These are phyloP conservation scores for Aphanomyces invadans DNA, from an alignment of 352 stramenopile species.

Conservation along the genomic window DNA sequence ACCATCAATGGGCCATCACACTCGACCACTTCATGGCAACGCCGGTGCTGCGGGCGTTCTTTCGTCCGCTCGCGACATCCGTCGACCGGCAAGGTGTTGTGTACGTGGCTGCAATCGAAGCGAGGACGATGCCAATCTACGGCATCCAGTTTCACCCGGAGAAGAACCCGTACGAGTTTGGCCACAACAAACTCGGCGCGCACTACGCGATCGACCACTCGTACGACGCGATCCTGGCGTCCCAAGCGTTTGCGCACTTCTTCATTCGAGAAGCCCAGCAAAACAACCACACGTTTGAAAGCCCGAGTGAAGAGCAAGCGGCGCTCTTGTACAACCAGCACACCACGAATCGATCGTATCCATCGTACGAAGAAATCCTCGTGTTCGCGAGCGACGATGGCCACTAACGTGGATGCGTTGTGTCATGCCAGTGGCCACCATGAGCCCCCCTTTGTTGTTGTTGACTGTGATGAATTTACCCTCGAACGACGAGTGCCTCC, in stretches of 20 bases:
- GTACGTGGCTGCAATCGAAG: constrained; percentile 86
- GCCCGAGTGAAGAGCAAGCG: constrained; percentile 34
- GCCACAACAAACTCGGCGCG: constrained; percentile 41
- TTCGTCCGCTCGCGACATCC: constrained; percentile 49
- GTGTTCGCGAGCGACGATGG: background rate
- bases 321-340: constrained; percentile 55
- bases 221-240: constrained; percentile 39
- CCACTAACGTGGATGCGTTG: too few relatives aligned
- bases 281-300: constrained; percentile 27
- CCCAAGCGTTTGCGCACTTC: constrained; percentile 38
- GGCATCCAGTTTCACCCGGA: constrained; percentile 90
- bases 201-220: constrained; percentile 83
- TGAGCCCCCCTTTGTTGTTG: too few relatives aligned
- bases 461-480: too few relatives aligned
- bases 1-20: constrained; percentile 56
- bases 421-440: too few relatives aligned
- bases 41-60: constrained; percentile 44
- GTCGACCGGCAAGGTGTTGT: constrained; percentile 49
- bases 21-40: constrained; percentile 39
- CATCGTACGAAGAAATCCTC: constrained; percentile 12
- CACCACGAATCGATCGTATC: background rate
- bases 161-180: constrained; percentile 88
- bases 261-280: background rate
- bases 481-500: constrained; percentile 21
- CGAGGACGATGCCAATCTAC: constrained; percentile 76